A percentile compares a stretch with the other conserved stretches of the same genome.
phyloP scores from a whole-genome alignment of 1,284 basidiomycete genomes.

The Leccinum subrobustum region DNA sequence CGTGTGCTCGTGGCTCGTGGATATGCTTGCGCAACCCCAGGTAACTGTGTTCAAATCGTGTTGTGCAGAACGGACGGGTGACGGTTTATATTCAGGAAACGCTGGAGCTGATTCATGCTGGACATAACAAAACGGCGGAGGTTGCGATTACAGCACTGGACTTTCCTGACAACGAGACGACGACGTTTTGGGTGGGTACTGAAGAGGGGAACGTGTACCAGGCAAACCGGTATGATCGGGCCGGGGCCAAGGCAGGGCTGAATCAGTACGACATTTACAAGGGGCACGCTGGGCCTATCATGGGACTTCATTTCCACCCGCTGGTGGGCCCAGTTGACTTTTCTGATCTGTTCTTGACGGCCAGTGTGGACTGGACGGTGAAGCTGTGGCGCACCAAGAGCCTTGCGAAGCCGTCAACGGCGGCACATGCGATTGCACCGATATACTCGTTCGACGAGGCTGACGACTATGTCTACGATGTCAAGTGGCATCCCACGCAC shows the following conservation, averaged over 20 bases:
- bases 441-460: slow-evolving; percentile 94
- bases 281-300: slow-evolving; percentile 91
- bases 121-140: slow-evolving; percentile 93
- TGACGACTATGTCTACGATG: slow-evolving; percentile 99
- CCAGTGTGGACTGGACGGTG: slow-evolving; percentile 94
- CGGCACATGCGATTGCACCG: slow-evolving; percentile 60
- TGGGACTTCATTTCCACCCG: slow-evolving; percentile 94
- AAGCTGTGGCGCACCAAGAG: slow-evolving; percentile 88
- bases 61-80: not conserved
- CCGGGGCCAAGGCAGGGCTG: slow-evolving; percentile 92
- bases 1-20: slow-evolving; percentile 96
- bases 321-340: slow-evolving; percentile 89
- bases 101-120: slow-evolving; percentile 80
- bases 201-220: slow-evolving; percentile 97
- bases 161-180: slow-evolving; percentile 93
- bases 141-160: slow-evolving; percentile 92
- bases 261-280: slow-evolving; percentile 90
- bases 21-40: slow-evolving; percentile 97
- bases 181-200: slow-evolving; percentile 94
- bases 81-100: slow-evolving; percentile 67
- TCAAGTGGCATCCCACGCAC: slow-evolving; percentile 94
- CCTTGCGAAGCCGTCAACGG: slow-evolving; percentile 51
- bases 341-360: slow-evolving; percentile 90
- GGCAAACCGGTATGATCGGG: slow-evolving; percentile 94
- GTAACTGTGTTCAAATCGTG: slow-evolving; percentile 38